phyloP scores from a whole-genome alignment of 768 basidiomycete genomes.

The Tubosaeta sp. region DNA sequence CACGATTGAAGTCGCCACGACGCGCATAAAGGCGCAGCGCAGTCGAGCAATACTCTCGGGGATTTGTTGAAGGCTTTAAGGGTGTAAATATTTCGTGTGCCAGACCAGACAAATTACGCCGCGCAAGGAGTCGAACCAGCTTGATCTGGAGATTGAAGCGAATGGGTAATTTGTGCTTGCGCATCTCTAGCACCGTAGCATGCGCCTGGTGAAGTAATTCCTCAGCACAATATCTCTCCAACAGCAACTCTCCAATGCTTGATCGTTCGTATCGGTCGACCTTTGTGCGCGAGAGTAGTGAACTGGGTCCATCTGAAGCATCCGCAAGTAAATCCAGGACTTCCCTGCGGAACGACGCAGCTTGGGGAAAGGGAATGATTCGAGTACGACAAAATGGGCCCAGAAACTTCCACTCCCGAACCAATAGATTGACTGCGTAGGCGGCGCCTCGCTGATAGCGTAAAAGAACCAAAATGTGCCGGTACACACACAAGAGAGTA shows the following conservation, averaged over 20 bases:
- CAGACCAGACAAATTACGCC: conserved; percentile 32
- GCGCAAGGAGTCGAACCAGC: conserved; percentile 43
- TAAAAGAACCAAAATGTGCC: conserved; percentile 35
- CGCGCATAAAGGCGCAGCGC: conserved; percentile 53
- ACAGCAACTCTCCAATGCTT: conserved; percentile 37
- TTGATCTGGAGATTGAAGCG: conserved; percentile 27
- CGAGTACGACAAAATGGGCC: conserved; percentile 16
- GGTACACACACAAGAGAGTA: conserved; percentile 31
- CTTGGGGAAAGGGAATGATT: conserved; percentile 5
- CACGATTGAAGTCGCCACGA: conserved; percentile 44
- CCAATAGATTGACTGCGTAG: conserved; percentile 37
- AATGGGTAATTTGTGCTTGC: conserved; percentile 31
- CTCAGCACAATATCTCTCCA: conserved; percentile 36
- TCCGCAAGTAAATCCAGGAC: conserved; percentile 26
- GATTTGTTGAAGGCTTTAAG: conserved; percentile 20
- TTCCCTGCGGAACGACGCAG: conserved; percentile 26
- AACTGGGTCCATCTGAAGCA: conserved; percentile 30
- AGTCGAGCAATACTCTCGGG: conserved; percentile 31
- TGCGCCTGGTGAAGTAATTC: conserved; percentile 35
- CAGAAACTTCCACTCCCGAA: conserved; percentile 36
- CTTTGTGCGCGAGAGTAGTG: conserved; percentile 20
- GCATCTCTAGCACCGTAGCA: conserved; percentile 40
- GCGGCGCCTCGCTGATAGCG: conserved; percentile 30
- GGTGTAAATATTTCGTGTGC: conserved; percentile 44
- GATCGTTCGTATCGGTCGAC: conserved; percentile 27